Conservation (phyloP, 345 rosid species). For the Lumnitzera racemosa region DNA sequence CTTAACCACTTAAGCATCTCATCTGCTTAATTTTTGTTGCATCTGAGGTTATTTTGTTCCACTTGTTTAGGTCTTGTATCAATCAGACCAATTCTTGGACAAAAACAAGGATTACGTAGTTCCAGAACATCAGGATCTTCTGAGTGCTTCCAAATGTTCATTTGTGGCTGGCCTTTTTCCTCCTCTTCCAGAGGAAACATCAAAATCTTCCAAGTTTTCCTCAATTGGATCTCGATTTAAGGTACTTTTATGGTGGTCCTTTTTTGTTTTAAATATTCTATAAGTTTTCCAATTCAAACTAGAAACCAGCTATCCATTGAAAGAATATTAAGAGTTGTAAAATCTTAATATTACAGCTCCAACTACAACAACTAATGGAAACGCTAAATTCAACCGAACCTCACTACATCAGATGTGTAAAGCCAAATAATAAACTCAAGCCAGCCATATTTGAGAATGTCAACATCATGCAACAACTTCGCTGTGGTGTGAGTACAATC, state of each 20-base stretch:
- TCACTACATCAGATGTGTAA: conserved; percentile 95
- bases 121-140: conserved; percentile 89
- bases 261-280: neutral
- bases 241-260: conserved; percentile 26
- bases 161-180: conserved; percentile 95
- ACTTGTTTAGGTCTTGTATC: conserved; percentile 64
- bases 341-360: conserved; percentile 45
- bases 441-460: conserved; percentile 93
- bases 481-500: conserved; percentile 76
- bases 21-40: too few species aligned
- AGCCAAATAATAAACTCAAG: conserved; percentile 87
- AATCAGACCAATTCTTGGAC: conserved; percentile 91
- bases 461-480: conserved; percentile 92
- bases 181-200: conserved; percentile 75
- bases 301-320: neutral
- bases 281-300: neutral
- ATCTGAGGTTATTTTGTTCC: neutral
- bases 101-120: conserved; percentile 97
- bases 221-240: conserved; percentile 95
- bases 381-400: conserved; percentile 93
- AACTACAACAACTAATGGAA: conserved; percentile 83
- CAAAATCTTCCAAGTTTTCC: conserved; percentile 88
- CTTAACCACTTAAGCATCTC: neutral
- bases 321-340: neutral
- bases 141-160: conserved; percentile 67